Conservation (phyloP, 2,329 filamentous ascomycete genomes). For the Cryphonectria nitschkei region DNA sequence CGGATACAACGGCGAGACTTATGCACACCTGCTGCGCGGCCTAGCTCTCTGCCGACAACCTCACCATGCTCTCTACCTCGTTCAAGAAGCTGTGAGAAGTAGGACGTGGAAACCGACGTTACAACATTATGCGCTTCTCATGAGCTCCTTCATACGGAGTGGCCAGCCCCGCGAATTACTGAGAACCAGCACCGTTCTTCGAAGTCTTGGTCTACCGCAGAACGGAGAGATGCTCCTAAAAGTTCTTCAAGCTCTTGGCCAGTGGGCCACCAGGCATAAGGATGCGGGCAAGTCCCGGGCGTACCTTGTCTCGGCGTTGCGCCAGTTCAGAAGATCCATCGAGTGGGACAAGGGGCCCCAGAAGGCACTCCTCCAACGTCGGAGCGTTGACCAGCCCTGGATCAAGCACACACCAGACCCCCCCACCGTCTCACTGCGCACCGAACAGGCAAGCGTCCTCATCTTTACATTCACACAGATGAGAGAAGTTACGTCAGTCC, state of each 20-base stretch:
- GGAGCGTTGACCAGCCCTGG: slow-evolving; percentile 32
- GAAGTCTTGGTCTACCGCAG: slow-evolving; percentile 44
- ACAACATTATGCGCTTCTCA: slow-evolving; percentile 57
- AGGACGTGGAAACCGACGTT: slow-evolving; percentile 49
- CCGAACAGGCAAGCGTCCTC: slow-evolving; percentile 46
- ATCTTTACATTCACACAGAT: slow-evolving; percentile 46
- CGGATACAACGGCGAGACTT: slow-evolving; percentile 54
- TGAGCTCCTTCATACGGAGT: slow-evolving; percentile 53
- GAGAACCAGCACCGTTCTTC: slow-evolving; percentile 48
- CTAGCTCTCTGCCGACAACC: slow-evolving; percentile 54
- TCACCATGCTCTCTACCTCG: slow-evolving; percentile 52
- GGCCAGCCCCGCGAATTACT: slow-evolving; percentile 48
- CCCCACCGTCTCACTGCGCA: slow-evolving; percentile 37
- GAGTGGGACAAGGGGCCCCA: slow-evolving; percentile 22
- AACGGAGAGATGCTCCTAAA: slow-evolving; percentile 49
- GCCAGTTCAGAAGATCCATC: slow-evolving; percentile 41
- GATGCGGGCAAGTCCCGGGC: slow-evolving; percentile 27
- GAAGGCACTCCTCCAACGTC: slow-evolving; percentile 2
- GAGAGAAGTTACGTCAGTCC: slow-evolving; percentile 42
- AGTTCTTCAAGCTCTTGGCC: slow-evolving; percentile 46
- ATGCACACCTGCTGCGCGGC: slow-evolving; percentile 53
- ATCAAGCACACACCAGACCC: slow-evolving; percentile 33
- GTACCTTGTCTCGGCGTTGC: slow-evolving; percentile 41
- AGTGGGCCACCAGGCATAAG: slow-evolving; percentile 10
- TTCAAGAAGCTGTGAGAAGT: slow-evolving; percentile 49